A percentile compares a stretch with the other conserved stretches of the same genome.
Evolutionary conservation across 2,329 filamentous ascomycete genomes (phyloP).

Genomic region (Gremmenia infestans): DNA sequence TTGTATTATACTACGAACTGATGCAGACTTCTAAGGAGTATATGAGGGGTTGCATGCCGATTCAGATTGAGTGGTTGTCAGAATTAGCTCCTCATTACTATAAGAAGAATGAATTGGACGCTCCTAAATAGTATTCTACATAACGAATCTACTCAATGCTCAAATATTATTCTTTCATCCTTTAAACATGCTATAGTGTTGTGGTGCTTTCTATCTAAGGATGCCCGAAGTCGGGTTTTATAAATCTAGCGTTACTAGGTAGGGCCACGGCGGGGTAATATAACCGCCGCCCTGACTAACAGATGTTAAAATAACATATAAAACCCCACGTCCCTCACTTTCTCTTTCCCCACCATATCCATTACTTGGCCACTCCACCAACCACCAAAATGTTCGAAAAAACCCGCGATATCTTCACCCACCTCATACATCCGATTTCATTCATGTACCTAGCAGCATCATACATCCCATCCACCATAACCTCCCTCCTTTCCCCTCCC

Average conservation of each 20-base stretch:
- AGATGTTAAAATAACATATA: too few species aligned
- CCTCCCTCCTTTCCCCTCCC: constrained; percentile 35
- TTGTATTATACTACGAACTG: constrained; percentile 96
- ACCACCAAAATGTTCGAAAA: background rate
- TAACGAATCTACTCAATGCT: too few species aligned
- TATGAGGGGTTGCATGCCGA: constrained; percentile 83
- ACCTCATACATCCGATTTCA: constrained; percentile 41
- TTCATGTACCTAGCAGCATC: constrained; percentile 46
- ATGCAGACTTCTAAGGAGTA: constrained; percentile 97
- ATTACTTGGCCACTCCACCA: background rate
- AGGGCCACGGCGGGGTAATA: too few species aligned
- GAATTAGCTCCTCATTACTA: constrained; percentile 94
- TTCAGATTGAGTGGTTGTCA: constrained; percentile 77
- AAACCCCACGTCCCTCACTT: background rate
- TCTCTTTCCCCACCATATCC: background rate
- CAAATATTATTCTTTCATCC: too few species aligned
- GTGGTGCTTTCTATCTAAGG: too few species aligned
- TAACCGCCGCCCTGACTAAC: too few species aligned
- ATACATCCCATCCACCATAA: constrained; percentile 49
- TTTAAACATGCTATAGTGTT: too few species aligned
- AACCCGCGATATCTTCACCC: constrained; percentile 10
- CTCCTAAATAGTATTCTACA: constrained; percentile 17
- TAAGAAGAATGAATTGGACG: constrained; percentile 85
- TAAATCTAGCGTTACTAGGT: too few species aligned
- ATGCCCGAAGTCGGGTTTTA: too few species aligned